Base-by-base conservation (phyloP, 1,284 basidiomycete genomes). In the Sporisorium reilianum region DNA sequence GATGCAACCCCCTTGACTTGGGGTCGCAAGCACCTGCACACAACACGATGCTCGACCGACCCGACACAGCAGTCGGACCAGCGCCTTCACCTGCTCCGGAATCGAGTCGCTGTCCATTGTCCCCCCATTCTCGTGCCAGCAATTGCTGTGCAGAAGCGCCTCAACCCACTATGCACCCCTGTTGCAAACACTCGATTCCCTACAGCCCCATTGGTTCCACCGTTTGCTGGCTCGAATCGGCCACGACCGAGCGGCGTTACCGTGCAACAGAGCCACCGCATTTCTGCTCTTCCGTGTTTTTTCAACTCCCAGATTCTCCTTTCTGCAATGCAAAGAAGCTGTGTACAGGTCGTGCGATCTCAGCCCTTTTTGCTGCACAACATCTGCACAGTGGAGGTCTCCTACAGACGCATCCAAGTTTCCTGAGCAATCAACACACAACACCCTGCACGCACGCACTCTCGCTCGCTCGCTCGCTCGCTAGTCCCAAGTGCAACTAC, bases 301-400 rank as follows among this genome's bases (percentile, higher is more conserved):
- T n/a, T n/a, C n/a, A n/a, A n/a, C n/a, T n/a, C n/a, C n/a, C n/a
- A n/a, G n/a, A n/a, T 38, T n/a, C 12, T 34, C 12, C 12, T 34
- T 34, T 14, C 12, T 48, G 26, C 14, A 48, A 32, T 20, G 28
- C 48, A 42, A 12, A 34, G 28, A 28, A 28, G 28, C 3, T 30
- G 30, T 22, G 48, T 18, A 28, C 48, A 49, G 48, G 48, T 49
- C 48, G 48, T 49, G 48, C 48, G 48, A 49, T 49, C 48, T 28
- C 12, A 45, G 11, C 44, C 23, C 22, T 25, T 18, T 45, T 25
- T 26, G 2, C 23, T 26, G 44, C 16, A 5, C 16, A n/a, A 46
- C 26, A n/a, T 22, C 45, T 9, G 45, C 26, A 28, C 26, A 28
- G 45, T 26, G 25, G 34, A 36, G 34, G 12, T 36, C 23, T 16